A percentile compares a stretch with the other conserved stretches of the same genome.
Evolutionary conservation across 108 stramenopile genomes (phyloP).

Genomic region (Pseudonitzschia multistriata): DNA sequence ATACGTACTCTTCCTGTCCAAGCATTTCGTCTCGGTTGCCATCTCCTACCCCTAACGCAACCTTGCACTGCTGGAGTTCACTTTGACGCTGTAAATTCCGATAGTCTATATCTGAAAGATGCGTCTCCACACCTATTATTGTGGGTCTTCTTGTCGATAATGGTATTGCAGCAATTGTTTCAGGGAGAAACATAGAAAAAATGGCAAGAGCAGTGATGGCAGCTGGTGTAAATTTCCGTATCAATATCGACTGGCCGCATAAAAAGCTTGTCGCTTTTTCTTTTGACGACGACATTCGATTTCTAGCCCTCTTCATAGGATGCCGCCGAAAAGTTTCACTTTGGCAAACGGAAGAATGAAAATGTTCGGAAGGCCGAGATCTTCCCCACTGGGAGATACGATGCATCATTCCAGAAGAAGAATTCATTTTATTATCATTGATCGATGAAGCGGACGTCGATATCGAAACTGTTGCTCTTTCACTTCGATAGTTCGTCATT

Average conservation of each 20-base stretch:
- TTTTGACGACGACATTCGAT: background rate
- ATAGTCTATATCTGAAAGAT: background rate
- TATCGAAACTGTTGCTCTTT: too few species aligned
- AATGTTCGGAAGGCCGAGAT: too few species aligned
- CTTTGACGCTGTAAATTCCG: constrained; percentile 23
- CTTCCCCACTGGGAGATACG: too few species aligned
- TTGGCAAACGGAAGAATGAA: too few species aligned
- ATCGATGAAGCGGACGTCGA: too few species aligned
- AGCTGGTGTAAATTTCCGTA: background rate
- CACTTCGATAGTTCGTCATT: too few species aligned
- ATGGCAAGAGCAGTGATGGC: background rate
- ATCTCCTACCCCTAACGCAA: constrained; percentile 32
- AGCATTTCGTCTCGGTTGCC: constrained; percentile 31
- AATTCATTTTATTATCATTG: too few species aligned
- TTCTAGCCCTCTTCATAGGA: background rate
- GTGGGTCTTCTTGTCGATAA: background rate
- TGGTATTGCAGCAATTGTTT: background rate
- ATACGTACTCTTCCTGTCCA: constrained; percentile 24
- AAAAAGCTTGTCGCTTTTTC: too few species aligned
- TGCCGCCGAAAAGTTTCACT: too few species aligned
- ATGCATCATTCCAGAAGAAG: too few species aligned
- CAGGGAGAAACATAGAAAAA: background rate
- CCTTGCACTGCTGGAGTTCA: constrained; percentile 16
- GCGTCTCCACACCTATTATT: background rate
- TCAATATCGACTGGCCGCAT: background rate